A percentile compares a stretch with the other conserved stretches of the same genome.
Conservation (phyloP, 176 grass and related monocot species). For the Miscanthus lutarioriparius region DNA sequence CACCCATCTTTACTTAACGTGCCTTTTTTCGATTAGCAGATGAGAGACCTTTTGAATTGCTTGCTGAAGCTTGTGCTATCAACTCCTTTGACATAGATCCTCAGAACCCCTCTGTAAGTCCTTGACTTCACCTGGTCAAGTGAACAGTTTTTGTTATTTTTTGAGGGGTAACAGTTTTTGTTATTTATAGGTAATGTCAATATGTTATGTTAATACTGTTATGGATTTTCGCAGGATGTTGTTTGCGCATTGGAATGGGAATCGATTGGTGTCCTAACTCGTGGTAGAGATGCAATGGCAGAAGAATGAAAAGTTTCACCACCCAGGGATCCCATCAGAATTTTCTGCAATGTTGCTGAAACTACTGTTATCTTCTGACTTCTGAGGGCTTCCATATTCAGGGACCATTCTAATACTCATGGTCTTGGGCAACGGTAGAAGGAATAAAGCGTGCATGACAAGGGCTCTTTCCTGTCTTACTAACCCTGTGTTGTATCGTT, state of each 20-base stretch:
- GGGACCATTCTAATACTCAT: neutral
- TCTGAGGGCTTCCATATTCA: neutral
- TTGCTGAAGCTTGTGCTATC: constrained; percentile 77
- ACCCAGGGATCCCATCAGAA: neutral
- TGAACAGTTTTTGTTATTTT: neutral
- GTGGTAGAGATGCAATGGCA: constrained; percentile 54
- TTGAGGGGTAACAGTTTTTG: neutral
- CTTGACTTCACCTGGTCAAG: neutral
- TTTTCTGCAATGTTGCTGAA: neutral
- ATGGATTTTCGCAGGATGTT: constrained; percentile 62
- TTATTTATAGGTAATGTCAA: no score
- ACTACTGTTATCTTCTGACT: neutral
- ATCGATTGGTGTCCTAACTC: constrained; percentile 74
- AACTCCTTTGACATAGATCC: constrained; percentile 95
- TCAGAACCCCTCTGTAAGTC: constrained; percentile 85
- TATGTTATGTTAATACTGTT: constrained; percentile 9
- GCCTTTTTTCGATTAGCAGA: constrained; percentile 43
- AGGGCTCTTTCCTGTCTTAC: neutral
- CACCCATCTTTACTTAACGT: neutral
- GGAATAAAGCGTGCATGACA: neutral
- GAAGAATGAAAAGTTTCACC: constrained; percentile 36
- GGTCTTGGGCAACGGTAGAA: neutral
- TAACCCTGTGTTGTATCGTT: neutral
- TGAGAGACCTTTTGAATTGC: constrained; percentile 61
- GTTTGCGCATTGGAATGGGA: constrained; percentile 89